These are phyloP conservation scores for Daedaleopsis sinensis DNA, from an alignment of 768 basidiomycete species.

Conservation along the genomic window DNA sequence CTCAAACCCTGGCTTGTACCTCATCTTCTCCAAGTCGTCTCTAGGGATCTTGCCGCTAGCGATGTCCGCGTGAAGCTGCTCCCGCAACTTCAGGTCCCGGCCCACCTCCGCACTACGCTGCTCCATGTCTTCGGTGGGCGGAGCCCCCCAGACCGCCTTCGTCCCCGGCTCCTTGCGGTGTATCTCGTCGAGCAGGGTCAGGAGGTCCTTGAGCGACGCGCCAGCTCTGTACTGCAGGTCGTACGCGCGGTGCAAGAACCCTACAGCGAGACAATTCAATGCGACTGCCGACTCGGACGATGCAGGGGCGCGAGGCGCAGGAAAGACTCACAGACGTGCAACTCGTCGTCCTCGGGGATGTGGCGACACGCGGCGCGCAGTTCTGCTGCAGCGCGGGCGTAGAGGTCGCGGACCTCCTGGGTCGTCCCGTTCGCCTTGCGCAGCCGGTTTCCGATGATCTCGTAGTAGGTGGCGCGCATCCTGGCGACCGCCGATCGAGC, in stretches of 20 bases:
- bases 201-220: background rate
- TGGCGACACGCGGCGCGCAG: background rate
- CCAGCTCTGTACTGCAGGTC: background rate
- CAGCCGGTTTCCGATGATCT: background rate
- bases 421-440: background rate
- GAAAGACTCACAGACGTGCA: conserved; percentile 1
- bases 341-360: conserved; percentile 16
- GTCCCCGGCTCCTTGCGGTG: background rate
- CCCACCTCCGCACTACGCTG: background rate
- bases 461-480: background rate
- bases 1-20: background rate
- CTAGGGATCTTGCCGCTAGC: background rate
- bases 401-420: background rate
- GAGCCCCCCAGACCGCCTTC: background rate
- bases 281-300: background rate
- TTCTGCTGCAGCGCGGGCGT: background rate
- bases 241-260: background rate
- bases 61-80: background rate
- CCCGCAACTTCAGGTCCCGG: background rate
- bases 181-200: background rate
- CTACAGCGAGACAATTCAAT: background rate
- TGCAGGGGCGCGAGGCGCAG: background rate
- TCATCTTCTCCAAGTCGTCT: background rate
- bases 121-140: background rate
- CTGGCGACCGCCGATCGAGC: background rate